A percentile compares a stretch with the other conserved stretches of the same genome.
These are phyloP conservation scores for Salix brachista DNA, from an alignment of 345 rosid species.

Conservation along the genomic window DNA sequence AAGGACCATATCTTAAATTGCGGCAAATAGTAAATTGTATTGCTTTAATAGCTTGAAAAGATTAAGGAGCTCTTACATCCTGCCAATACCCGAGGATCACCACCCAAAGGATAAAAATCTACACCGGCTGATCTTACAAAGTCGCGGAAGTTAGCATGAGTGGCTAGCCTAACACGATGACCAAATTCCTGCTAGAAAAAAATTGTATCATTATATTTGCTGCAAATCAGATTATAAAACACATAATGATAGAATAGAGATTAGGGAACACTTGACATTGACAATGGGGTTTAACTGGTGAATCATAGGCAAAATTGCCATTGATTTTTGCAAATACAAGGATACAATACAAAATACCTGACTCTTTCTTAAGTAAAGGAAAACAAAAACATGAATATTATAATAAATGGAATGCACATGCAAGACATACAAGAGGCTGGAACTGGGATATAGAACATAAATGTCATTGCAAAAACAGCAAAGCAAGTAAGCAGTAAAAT, in stretches of 20 bases:
- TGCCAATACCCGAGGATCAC: constrained; percentile 94
- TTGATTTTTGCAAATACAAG: background rate
- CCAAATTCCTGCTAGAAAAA: constrained; percentile 73
- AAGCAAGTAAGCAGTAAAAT: constrained; percentile 1
- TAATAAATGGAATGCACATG: no score
- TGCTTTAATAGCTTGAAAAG: background rate
- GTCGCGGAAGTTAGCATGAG: constrained; percentile 76
- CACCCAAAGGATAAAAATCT: constrained; percentile 89
- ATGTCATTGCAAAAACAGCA: background rate
- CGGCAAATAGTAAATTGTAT: background rate
- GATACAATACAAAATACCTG: background rate
- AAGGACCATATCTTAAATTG: background rate
- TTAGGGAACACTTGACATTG: background rate
- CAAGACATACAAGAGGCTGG: background rate
- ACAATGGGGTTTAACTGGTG: background rate
- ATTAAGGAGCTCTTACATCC: constrained; percentile 67
- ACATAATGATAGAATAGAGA: background rate
- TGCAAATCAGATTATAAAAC: background rate
- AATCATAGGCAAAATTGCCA: background rate
- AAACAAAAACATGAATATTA: background rate
- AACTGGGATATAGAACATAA: background rate
- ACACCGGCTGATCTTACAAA: constrained; percentile 84
- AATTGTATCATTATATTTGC: background rate
- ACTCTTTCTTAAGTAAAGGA: background rate
- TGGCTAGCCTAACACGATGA: constrained; percentile 90